Evolutionary conservation across 352 stramenopile species (phyloP).

Genomic region (Phytopythium vexans): DNA sequence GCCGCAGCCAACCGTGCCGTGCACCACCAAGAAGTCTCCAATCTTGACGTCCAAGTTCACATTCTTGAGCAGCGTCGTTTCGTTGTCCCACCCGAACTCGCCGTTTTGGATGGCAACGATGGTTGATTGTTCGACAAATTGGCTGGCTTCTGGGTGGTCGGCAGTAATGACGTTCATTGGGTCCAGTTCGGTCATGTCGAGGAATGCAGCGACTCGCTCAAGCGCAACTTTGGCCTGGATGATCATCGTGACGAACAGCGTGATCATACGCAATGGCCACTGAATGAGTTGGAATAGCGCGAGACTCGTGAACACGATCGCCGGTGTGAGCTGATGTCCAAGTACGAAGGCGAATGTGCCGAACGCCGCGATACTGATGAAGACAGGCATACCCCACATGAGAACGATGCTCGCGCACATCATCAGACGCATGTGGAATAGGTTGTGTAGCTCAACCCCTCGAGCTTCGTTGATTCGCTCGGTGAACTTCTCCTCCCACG

Average conservation of each 20-base stretch:
- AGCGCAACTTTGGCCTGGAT: slow-evolving; percentile 85
- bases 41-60: no score
- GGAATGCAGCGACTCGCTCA: slow-evolving; percentile 65
- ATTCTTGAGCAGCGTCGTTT: slow-evolving; percentile 73
- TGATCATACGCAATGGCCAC: slow-evolving; percentile 44
- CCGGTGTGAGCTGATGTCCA: slow-evolving; percentile 84
- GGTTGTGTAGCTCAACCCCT: slow-evolving; percentile 25
- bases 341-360: slow-evolving; percentile 35
- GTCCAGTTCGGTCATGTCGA: slow-evolving; percentile 50
- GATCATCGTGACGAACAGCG: slow-evolving; percentile 22
- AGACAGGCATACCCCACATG: slow-evolving; percentile 43
- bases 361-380: slow-evolving; percentile 46
- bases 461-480: slow-evolving; percentile 40
- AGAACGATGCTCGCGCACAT: slow-evolving; percentile 32
- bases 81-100: slow-evolving; percentile 37
- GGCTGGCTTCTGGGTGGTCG: slow-evolving; percentile 7
- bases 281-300: slow-evolving; percentile 83
- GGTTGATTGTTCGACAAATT: slow-evolving; percentile 19
- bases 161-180: slow-evolving; percentile 13
- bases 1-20: slow-evolving; percentile 88
- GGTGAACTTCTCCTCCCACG: slow-evolving; percentile 85
- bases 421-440: slow-evolving; percentile 22
- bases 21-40: slow-evolving; percentile 86
- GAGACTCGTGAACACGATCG: slow-evolving; percentile 63
- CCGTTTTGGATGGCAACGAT: slow-evolving; percentile 27